A percentile compares a stretch with the other conserved stretches of the same genome.
Evolutionary conservation across 2,329 filamentous ascomycete genomes (phyloP).

Genomic region (Aspergillus ochraceus): DNA sequence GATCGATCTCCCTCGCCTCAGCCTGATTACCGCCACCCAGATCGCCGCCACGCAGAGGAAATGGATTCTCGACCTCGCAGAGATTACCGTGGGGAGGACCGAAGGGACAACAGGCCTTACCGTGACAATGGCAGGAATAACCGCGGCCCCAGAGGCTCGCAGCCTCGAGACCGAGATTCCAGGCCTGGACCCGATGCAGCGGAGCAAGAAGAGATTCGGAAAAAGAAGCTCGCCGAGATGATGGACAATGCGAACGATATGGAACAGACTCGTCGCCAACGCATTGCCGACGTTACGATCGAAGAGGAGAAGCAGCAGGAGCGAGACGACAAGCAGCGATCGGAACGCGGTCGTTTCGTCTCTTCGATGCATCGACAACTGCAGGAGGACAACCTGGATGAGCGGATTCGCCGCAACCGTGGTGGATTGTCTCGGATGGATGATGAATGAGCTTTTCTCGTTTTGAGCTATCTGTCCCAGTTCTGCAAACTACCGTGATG

Average conservation of each 20-base stretch:
- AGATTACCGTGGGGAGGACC: conserved; percentile 16
- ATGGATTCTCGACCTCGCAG: conserved; percentile 4
- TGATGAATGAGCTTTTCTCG: conserved; percentile 16
- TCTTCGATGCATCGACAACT: conserved; percentile 33
- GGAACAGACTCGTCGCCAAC: conserved; percentile 67
- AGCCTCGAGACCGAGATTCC: conserved; percentile 17
- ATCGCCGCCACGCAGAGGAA: conserved; percentile 16
- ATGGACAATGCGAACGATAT: conserved; percentile 68
- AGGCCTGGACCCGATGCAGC: conserved; percentile 1
- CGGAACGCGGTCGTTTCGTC: conserved; percentile 37
- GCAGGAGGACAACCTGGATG: conserved; percentile 37
- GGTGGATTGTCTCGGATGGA: conserved; percentile 34
- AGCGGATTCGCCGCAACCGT: conserved; percentile 34
- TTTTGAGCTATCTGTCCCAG: not conserved
- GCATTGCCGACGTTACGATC: conserved; percentile 66
- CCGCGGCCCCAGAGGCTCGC: conserved; percentile 20
- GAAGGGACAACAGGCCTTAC: conserved; percentile 15
- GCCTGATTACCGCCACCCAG: conserved; percentile 9
- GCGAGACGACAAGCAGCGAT: conserved; percentile 58
- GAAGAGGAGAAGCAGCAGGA: conserved; percentile 65
- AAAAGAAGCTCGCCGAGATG: conserved; percentile 63
- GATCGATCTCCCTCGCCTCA: conserved; percentile 27
- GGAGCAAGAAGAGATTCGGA: conserved; percentile 9
- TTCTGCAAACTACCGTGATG: not conserved
- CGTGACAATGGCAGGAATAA: conserved; percentile 23